Evolutionary conservation across 2,329 filamentous ascomycete genomes (phyloP), one percentile per base, ranked within the genome.

Genomic region (Scortechinia acanthostroma): DNA sequence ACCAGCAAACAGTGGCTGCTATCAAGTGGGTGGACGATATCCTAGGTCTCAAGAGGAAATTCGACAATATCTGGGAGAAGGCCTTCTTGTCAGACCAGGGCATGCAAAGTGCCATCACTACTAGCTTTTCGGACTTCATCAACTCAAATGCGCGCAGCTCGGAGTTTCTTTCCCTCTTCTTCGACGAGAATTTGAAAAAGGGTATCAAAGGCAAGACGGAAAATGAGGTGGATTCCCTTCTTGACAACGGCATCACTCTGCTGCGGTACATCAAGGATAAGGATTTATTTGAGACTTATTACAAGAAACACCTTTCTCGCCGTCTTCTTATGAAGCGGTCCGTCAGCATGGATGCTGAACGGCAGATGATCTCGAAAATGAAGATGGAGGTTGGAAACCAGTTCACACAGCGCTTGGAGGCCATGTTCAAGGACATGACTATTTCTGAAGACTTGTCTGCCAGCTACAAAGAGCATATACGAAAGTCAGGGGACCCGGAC

Each of bases 111-210:
- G 74, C 78, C 1, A 67, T 83, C 22, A 78, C 77, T 19, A 68
- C 69, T 43, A 82, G 77, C 51, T 81, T 83, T 51, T 68, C 73
- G 3, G 75, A 81, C 2, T 81, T 83, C 52, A 83, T 84, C 64
- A 84, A 84, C 54, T 63, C 69, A 2, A 83, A 83, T 51, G 56
- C 65, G 4, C 73, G 80, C 45, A 74, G 75, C 49, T 78, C 77
- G 2, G 80, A 84, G 50, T 80, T 80, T 55, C 73, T 84, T 3
- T 84, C 80, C 0, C 66, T 84, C 1, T 84, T 83, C 63, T 81
- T 84, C 45, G 80, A 84, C 50, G 80, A 83, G 52, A 83, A 83
- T 54, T 73, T 84, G 65, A 83, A 83, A 59, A 82, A 81, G 57
- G 79, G 78, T 4, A 77, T 83, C 58, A 81, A 80, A 52, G 77